A percentile compares a stretch with the other conserved stretches of the same genome.
Conservation (phyloP, 176 grass and related monocot species). For the Lolium multiflorum region DNA sequence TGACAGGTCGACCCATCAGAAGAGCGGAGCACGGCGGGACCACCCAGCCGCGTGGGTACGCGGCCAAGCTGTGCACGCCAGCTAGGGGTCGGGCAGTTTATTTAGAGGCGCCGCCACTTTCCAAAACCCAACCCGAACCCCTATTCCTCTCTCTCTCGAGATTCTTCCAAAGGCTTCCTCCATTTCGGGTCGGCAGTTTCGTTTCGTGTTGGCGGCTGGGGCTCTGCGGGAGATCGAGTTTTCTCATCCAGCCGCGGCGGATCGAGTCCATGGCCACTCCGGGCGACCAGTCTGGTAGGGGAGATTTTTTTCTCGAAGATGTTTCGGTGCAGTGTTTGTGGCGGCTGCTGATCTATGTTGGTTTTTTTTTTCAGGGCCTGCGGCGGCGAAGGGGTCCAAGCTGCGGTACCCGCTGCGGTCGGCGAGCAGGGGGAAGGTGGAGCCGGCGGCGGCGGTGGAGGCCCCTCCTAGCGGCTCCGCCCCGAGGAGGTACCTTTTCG, state of each 20-base stretch:
- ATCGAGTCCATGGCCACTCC: conserved; percentile 38
- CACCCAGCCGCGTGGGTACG: conserved; percentile 4
- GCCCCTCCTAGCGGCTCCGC: conserved; percentile 37
- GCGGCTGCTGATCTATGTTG: not conserved
- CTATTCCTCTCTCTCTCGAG: not conserved
- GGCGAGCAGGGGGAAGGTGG: conserved; percentile 46
- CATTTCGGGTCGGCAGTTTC: not conserved
- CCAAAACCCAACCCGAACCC: not conserved
- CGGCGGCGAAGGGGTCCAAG: conserved; percentile 52
- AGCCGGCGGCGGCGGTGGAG: not conserved
- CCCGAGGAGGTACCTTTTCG: conserved; percentile 48
- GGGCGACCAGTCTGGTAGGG: conserved; percentile 19
- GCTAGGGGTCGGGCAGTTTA: not conserved
- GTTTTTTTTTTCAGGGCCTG: conserved; percentile 38
- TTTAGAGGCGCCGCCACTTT: not conserved
- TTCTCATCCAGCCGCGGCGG: not conserved
- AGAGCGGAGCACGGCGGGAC: not conserved
- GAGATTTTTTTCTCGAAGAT: no score
- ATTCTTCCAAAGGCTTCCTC: conserved; percentile 30
- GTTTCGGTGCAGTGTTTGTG: not conserved
- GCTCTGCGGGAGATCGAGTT: not conserved
- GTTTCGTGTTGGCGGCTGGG: not conserved
- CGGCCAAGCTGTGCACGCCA: not conserved
- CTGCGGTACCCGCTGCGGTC: conserved; percentile 76
- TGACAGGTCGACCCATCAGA: accelerated